Evolutionary conservation across 2,329 filamentous ascomycete genomes (phyloP).

Genomic region (Epichloe brachyelytri): DNA sequence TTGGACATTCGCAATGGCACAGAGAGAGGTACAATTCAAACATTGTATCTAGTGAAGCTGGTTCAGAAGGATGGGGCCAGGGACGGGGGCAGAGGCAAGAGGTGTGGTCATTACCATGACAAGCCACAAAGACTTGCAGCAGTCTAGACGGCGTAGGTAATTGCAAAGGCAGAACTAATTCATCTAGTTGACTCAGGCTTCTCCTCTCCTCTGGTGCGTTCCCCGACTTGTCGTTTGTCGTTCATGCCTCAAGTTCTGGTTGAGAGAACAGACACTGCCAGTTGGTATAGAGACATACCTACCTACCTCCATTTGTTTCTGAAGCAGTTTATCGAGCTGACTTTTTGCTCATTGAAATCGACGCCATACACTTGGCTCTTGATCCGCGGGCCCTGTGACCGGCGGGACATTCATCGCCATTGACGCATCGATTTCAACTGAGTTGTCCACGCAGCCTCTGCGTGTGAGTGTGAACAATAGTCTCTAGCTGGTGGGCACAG

Average conservation of each 20-base stretch:
- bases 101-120: no score
- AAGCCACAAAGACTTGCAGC: background rate
- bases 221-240: background rate
- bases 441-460: no score
- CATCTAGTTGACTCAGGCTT: background rate
- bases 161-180: background rate
- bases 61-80: background rate
- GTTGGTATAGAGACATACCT: no score
- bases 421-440: no score
- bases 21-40: background rate
- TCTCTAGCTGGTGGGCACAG: no score
- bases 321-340: background rate
- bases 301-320: background rate
- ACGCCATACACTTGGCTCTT: no score
- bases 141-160: background rate
- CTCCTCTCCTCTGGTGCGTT: background rate
- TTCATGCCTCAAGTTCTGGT: background rate
- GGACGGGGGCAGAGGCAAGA: background rate
- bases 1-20: constrained; percentile 7
- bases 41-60: background rate
- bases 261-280: background rate
- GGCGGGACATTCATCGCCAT: no score
- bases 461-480: no score
- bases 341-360: no score
- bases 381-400: no score